phyloP scores from a whole-genome alignment of 306 rosid genomes.

The Trichosanthes truncata region DNA sequence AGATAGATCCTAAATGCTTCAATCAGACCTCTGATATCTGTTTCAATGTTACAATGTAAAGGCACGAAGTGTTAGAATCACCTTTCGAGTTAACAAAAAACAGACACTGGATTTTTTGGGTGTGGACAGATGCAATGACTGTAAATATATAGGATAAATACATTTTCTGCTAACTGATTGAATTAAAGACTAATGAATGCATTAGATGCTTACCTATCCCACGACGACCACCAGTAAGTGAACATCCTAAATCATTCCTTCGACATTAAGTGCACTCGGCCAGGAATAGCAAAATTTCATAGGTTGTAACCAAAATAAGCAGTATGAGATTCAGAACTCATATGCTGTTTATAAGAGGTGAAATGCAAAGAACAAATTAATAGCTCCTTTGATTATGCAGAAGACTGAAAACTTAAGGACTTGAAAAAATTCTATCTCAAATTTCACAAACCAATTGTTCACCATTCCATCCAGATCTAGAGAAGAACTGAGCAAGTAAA shows the following conservation, averaged over 20 bases:
- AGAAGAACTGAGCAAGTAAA: slow-evolving; percentile 45
- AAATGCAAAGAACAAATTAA: background rate
- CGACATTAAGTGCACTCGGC: background rate
- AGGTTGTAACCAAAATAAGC: background rate
- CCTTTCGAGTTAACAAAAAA: background rate
- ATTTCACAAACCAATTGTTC: slow-evolving; percentile 58
- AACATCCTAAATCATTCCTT: background rate
- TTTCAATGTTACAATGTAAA: background rate
- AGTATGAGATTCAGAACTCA: background rate
- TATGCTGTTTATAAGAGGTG: background rate
- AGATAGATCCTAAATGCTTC: background rate
- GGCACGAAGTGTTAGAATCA: background rate
- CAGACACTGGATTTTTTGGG: background rate
- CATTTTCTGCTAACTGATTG: background rate
- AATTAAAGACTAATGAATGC: background rate
- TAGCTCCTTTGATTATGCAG: background rate
- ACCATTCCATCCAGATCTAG: slow-evolving; percentile 51
- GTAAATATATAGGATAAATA: background rate
- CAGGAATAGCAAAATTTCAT: background rate
- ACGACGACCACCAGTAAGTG: background rate
- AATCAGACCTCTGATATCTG: background rate
- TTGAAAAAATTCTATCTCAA: slow-evolving; percentile 33
- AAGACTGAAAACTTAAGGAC: background rate
- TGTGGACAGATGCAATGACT: background rate
- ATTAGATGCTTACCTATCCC: background rate